phyloP scores from a whole-genome alignment of 2,329 filamentous ascomycete genomes.

The Ilyonectria robusta region DNA sequence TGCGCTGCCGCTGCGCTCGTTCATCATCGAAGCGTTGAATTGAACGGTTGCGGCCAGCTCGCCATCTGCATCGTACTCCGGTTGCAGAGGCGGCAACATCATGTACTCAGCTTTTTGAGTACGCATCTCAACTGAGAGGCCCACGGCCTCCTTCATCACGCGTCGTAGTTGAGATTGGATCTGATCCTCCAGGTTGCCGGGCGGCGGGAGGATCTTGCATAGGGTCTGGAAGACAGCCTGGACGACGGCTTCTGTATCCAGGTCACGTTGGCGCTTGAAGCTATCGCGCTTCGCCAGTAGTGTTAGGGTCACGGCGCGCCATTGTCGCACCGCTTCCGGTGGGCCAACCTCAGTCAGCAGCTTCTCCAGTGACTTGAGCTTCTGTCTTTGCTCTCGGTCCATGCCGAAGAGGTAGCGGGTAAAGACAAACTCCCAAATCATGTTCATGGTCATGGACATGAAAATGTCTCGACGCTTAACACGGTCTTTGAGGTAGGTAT shows the following conservation, averaged over 20 bases:
- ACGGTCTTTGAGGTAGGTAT: constrained; percentile 88
- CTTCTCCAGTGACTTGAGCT: constrained; percentile 96
- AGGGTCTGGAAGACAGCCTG: constrained; percentile 87
- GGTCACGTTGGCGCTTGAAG: constrained; percentile 87
- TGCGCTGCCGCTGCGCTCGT: constrained; percentile 82
- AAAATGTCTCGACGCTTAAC: constrained; percentile 93
- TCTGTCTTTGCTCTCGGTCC: constrained; percentile 97
- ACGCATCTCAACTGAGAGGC: constrained; percentile 96
- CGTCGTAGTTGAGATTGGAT: constrained; percentile 88
- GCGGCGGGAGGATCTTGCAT: constrained; percentile 87
- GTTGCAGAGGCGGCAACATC: constrained; percentile 95
- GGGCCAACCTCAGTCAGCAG: constrained; percentile 90
- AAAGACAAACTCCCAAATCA: constrained; percentile 99
- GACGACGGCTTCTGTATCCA: constrained; percentile 96
- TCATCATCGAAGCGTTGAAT: constrained; percentile 96
- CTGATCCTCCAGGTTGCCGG: constrained; percentile 82
- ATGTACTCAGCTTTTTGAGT: constrained; percentile 97
- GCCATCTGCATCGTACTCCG: constrained; percentile 94
- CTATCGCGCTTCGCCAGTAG: constrained; percentile 83
- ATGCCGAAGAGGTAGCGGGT: constrained; percentile 98
- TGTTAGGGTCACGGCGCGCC: constrained; percentile 95
- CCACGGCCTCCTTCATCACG: constrained; percentile 90
- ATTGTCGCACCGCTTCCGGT: constrained; percentile 90
- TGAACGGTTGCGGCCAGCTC: constrained; percentile 89
- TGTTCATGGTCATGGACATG: constrained; percentile 99